Evolutionary conservation across 129 eudicot species (phyloP), one percentile per base, ranked within the genome.

Genomic region (Arctium lappa): DNA sequence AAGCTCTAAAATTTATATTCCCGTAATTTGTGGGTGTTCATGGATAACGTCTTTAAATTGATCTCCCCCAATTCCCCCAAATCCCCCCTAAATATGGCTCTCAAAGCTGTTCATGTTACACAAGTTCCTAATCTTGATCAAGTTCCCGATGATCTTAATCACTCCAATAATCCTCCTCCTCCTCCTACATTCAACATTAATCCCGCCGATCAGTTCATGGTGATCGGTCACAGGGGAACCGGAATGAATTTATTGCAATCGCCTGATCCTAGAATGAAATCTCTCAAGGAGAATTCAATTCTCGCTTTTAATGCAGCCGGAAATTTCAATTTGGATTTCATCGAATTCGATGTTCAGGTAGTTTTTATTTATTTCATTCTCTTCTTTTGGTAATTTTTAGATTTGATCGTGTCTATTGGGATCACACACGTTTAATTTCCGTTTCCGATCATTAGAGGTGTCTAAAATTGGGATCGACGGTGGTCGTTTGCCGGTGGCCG

Each of bases 271-370:
- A 88, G 90, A 69, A 88, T 87, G 91, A 91, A 87, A 69, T 80
- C 74, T 0, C 60, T 86, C 72, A 92, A 88, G 34, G 97, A 92
- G 79, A 92, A 89, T 79, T 76, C 97, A 0, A 69, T 90, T 11
- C 85, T 56, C 48, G 89, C 92, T 0, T 92, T 92, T 50, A 92
- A 92, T 81, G 56, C 79, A 4, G 97, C 97, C 9, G 94, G 80
- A 1, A 80, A 83, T n/a, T 88, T 86, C 72, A 30, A 83, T 60
- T 73, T 92, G 22, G 88, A 92, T 78, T 86, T 80, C 60, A 69
- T 92, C 80, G 94, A 92, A 69, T 92, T 92, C 68, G 97, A 92
- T 46, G 94, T 92, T 86, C 97, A 92, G 97, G 97, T 88, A 73
- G 69, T 75, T 34, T 46, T 77, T 68, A 1, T 50, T 5, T 5